phyloP scores from a whole-genome alignment of 345 rosid species.

The Iberis pinnata region DNA sequence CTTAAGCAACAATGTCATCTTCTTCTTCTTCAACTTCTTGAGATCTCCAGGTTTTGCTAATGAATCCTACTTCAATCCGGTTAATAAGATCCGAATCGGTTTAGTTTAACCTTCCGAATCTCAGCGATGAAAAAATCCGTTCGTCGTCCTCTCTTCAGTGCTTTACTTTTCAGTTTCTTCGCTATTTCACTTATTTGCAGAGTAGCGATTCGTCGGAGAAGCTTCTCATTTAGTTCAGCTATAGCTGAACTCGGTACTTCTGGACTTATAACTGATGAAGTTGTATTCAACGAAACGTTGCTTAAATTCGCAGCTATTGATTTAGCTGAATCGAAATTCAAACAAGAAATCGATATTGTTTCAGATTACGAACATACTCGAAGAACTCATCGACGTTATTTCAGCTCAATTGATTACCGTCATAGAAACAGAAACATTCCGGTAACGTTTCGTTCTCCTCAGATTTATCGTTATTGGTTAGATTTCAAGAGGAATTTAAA shows the following conservation, averaged over 20 bases:
- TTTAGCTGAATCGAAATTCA: constrained; percentile 46
- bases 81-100: constrained; percentile 27
- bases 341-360: constrained; percentile 53
- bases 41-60: too few relatives aligned
- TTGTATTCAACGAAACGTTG: constrained; percentile 56
- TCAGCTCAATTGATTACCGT: too few relatives aligned
- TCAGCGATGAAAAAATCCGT: constrained; percentile 59
- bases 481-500: constrained; percentile 59
- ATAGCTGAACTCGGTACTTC: constrained; percentile 29
- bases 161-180: constrained; percentile 48
- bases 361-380: constrained; percentile 47
- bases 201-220: constrained; percentile 35
- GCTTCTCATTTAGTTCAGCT: constrained; percentile 32
- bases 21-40: background rate
- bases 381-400: constrained; percentile 39
- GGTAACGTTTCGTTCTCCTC: constrained; percentile 46
- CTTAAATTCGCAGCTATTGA: constrained; percentile 63
- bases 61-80: constrained; percentile 31
- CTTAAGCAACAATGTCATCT: constrained; percentile 1
- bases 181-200: constrained; percentile 50
- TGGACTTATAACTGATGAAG: constrained; percentile 14
- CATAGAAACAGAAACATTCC: too few relatives aligned
- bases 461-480: constrained; percentile 58
- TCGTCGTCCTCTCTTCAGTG: constrained; percentile 56
- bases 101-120: background rate